Evolutionary conservation across 148 eudicot genomes (phyloP).

Genomic region (Heliosperma pusillum): DNA sequence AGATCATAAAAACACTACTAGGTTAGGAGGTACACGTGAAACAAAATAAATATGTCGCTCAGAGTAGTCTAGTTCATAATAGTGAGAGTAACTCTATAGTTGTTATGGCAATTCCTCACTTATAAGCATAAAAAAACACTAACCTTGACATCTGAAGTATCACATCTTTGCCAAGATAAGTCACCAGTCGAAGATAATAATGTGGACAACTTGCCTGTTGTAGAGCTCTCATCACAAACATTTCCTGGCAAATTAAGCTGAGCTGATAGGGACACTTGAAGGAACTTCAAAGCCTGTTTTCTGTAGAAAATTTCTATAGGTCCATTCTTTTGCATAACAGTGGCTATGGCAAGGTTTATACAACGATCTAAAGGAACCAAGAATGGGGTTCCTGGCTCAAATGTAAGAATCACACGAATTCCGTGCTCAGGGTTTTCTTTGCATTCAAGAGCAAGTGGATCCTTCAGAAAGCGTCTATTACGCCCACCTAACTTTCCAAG

Average conservation of each 20-base stretch:
- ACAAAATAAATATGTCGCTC: not conserved
- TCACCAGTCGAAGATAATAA: constrained; percentile 60
- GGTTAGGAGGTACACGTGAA: not conserved
- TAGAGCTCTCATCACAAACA: constrained; percentile 56
- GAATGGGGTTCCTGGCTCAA: constrained; percentile 94
- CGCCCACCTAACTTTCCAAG: constrained; percentile 98
- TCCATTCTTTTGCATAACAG: constrained; percentile 80
- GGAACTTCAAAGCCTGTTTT: constrained; percentile 86
- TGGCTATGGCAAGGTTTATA: constrained; percentile 89
- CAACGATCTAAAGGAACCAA: constrained; percentile 98
- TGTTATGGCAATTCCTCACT: not conserved
- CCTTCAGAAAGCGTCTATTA: constrained; percentile 91
- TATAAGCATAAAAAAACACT: constrained; percentile 9
- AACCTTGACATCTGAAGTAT: constrained; percentile 81
- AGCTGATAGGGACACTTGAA: constrained; percentile 84
- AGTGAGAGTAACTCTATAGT: not conserved
- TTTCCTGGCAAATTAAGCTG: constrained; percentile 92
- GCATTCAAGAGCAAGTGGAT: constrained; percentile 94
- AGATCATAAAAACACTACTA: not conserved
- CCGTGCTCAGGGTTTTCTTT: constrained; percentile 99
- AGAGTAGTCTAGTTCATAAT: not conserved
- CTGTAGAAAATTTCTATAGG: constrained; percentile 74
- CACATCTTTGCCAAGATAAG: constrained; percentile 71
- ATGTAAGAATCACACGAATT: constrained; percentile 90
- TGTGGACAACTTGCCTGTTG: constrained; percentile 55